Evolutionary conservation across 2,329 filamentous ascomycete species (phyloP), one percentile per base, ranked within the genome.

Genomic region (Fusarium lateritium): DNA sequence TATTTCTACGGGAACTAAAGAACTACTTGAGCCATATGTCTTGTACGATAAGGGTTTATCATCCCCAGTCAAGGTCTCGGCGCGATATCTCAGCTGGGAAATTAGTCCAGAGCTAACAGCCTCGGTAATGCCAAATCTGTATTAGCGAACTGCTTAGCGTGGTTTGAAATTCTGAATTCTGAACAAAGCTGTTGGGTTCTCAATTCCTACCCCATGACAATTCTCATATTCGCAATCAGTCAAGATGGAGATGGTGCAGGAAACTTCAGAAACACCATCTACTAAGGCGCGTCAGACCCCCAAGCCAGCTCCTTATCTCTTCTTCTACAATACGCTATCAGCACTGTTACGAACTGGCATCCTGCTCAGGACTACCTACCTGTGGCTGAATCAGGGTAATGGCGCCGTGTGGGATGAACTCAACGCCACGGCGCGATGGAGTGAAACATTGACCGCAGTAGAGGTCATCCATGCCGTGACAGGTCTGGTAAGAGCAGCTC

Each of bases 401-500:
- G 40, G 40, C 3, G 31, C 53, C 14, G 70, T 71, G 7, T 73
- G 70, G 70, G 34, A 58, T 2, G 49, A 67, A n/a, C 65, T 73
- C 13, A 57, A 57, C 19, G 21, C 42, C 15, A 42, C 34, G 5
- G 70, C 70, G 3, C 53, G 58, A 73, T 73, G 70, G 70, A 58
- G 24, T 5, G 70, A 73, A 28, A 71, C 65, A 2, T 21, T 71
- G 6, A 65, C 70, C 2, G 46, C 28, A 0, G 9, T 73, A 14
- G 71, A 73, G 33, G 33, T 73, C 3, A 8, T 68, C 1, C 68
- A 73, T 4, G 65, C 71, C 1, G 26, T 28, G 1, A 54, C 44
- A 2, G 65, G 71, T 0, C n/a, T 73, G 9, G 70, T 73, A 2
- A 55, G 71, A 6, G 68, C 71, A 1, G 59, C 71, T 1, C 71